Evolutionary conservation across 805 yeast species (phyloP), one percentile per base, ranked within the genome.

Genomic region (Yarrowia osloensis): DNA sequence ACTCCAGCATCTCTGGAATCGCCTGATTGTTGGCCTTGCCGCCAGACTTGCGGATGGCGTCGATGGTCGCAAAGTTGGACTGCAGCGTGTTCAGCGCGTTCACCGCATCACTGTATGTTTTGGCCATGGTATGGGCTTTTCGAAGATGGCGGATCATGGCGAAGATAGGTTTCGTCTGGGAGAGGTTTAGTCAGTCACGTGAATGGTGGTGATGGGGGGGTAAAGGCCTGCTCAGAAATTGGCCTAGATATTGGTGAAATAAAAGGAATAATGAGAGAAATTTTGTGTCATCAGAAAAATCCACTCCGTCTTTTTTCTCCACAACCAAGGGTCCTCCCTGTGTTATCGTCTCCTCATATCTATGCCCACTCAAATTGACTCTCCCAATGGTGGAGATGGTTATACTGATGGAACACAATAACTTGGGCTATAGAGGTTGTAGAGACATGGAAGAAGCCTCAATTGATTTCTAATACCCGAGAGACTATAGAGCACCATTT

Each of bases 61-160:
- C 96, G 57, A 95, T 86, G 11, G 92, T 86, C 26, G 97, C 92
- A 76, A 88, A 91, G 75, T 96, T 95, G 26, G 98, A 89, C 76
- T 95, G 99, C 40, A 94, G 79, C 2, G 91, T 84, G 78, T 95
- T 95, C 73, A 95, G 82, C 2, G 95, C 90, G 65, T 82, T 81
- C 57, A 95, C 85, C 1, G 99, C 99, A 77, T 92, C 97, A 75
- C 83, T 62, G 65, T 76, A 77, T 1, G 75, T 61, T 54, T 62
- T 24, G 55, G 49, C 33, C 46, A 46, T 63, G 49, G 63, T 57
- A 19, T 39, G 47, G 63, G 31, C 40, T 61, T 44, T 29, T 35
- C 42, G 62, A 8, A 52, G 50, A 39, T 39, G 35, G 39, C 67
- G 67, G 35, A 65, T 37, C 47, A 39, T 49, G 46, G 11, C 4